phyloP scores from a whole-genome alignment of 176 grass and related monocot species.

The Metroxylon sagu region DNA sequence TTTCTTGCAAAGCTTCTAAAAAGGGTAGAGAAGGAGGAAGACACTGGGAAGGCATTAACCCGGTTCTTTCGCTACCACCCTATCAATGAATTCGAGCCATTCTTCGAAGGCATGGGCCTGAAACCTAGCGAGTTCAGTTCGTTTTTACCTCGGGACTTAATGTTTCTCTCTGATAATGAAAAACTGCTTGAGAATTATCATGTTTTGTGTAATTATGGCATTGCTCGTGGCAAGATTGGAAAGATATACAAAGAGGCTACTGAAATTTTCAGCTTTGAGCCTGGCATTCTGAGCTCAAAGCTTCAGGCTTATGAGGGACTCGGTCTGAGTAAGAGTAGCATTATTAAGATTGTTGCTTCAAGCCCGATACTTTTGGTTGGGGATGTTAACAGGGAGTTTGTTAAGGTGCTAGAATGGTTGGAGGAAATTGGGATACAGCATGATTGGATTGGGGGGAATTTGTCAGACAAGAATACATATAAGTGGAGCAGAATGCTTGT shows the following conservation, averaged over 20 bases:
- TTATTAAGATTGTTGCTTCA: constrained; percentile 46
- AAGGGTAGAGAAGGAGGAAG: constrained; percentile 30
- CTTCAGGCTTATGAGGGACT: constrained; percentile 44
- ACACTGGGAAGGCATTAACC: constrained; percentile 16
- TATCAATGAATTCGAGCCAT: constrained; percentile 61
- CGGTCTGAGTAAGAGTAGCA: constrained; percentile 44
- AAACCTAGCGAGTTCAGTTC: constrained; percentile 19
- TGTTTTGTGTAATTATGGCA: constrained; percentile 45
- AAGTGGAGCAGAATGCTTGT: constrained; percentile 42
- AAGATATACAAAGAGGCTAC: constrained; percentile 37
- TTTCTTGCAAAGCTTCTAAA: constrained; percentile 47
- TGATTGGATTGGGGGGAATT: constrained; percentile 41
- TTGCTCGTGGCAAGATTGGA: constrained; percentile 45
- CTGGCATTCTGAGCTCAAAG: constrained; percentile 33
- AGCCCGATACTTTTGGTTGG: constrained; percentile 29
- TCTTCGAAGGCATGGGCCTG: constrained; percentile 65
- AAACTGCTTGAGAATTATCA: constrained; percentile 31
- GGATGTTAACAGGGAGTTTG: constrained; percentile 19
- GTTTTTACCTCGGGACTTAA: constrained; percentile 42
- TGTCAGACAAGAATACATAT: constrained; percentile 33
- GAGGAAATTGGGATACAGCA: constrained; percentile 30
- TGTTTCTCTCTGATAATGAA: constrained; percentile 48
- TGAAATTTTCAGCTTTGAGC: constrained; percentile 25
- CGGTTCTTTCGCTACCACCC: constrained; percentile 43
- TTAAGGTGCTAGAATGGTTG: constrained; percentile 40